phyloP scores from a whole-genome alignment of 1,284 basidiomycete genomes.

The Trametes hirsuta region DNA sequence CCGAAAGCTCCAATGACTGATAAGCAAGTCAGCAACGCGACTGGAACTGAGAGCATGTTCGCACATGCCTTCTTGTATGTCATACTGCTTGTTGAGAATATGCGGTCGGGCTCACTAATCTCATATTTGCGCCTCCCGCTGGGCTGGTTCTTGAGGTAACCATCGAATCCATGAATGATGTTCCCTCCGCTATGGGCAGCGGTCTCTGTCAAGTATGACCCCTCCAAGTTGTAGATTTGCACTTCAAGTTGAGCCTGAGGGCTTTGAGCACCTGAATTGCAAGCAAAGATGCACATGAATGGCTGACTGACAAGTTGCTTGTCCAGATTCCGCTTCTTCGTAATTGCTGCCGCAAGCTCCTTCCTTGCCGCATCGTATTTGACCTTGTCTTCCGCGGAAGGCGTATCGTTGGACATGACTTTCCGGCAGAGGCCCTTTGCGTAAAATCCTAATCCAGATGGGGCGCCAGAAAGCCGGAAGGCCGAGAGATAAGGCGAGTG shows the following conservation, averaged over 20 bases:
- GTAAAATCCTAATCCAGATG: too few species aligned
- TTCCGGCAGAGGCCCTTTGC: too few species aligned
- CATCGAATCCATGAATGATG: constrained; percentile 82
- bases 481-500: too few species aligned
- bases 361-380: constrained; percentile 72
- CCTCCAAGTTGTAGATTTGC: constrained; percentile 76
- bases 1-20: constrained; percentile 74
- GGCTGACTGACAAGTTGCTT: constrained; percentile 63
- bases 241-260: constrained; percentile 69
- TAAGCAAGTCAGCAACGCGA: not conserved
- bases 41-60: not conserved
- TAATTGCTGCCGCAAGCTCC: constrained; percentile 69
- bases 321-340: constrained; percentile 72
- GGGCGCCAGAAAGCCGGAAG: too few species aligned
- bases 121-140: constrained; percentile 70
- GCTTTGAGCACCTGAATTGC: not conserved
- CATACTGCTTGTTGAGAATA: constrained; percentile 78
- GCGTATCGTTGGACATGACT: constrained; percentile 31
- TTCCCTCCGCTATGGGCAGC: constrained; percentile 75
- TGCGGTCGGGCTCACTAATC: constrained; percentile 71
- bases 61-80: constrained; percentile 68
- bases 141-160: constrained; percentile 77
- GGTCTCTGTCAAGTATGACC: constrained; percentile 73
- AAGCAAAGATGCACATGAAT: not conserved
- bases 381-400: constrained; percentile 63